phyloP scores from a whole-genome alignment of 371 early-diverging fungal species.

The Mucor circinelloides region DNA sequence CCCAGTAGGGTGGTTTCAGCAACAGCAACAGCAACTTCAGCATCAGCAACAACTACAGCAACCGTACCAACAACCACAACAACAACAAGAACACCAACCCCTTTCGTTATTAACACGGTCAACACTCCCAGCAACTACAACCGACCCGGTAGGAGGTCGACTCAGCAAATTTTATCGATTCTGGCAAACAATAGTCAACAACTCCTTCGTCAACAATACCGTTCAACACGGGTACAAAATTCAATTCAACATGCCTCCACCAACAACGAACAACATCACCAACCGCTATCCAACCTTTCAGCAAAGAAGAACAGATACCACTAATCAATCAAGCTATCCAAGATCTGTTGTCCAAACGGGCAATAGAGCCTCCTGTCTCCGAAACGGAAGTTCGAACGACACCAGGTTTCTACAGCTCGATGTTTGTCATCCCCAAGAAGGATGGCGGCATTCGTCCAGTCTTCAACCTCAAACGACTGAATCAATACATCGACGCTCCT shows the following conservation, averaged over 20 bases:
- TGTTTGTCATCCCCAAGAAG: too few species aligned
- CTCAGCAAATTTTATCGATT: neutral
- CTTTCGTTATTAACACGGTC: neutral
- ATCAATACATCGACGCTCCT: slow-evolving; percentile 10
- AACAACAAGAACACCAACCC: neutral
- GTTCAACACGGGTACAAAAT: slow-evolving; percentile 9
- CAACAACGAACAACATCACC: too few species aligned
- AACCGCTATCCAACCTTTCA: neutral
- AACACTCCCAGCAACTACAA: neutral
- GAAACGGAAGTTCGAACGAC: too few species aligned
- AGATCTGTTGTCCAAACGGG: neutral
- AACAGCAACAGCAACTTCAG: slow-evolving; percentile 2
- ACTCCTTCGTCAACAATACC: neutral
- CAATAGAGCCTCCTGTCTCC: neutral
- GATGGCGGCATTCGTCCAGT: too few species aligned
- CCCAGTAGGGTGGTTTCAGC: slow-evolving; percentile 15
- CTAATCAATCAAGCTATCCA: neutral
- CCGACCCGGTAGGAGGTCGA: slow-evolving; percentile 4
- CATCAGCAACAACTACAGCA: neutral
- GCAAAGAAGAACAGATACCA: neutral
- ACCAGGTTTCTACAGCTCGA: neutral
- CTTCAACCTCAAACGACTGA: neutral
- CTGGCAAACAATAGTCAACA: neutral
- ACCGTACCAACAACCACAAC: neutral
- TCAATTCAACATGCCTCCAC: slow-evolving; percentile 2